Evolutionary conservation across 768 basidiomycete species (phyloP).

Genomic region (Pleurotus platypus): DNA sequence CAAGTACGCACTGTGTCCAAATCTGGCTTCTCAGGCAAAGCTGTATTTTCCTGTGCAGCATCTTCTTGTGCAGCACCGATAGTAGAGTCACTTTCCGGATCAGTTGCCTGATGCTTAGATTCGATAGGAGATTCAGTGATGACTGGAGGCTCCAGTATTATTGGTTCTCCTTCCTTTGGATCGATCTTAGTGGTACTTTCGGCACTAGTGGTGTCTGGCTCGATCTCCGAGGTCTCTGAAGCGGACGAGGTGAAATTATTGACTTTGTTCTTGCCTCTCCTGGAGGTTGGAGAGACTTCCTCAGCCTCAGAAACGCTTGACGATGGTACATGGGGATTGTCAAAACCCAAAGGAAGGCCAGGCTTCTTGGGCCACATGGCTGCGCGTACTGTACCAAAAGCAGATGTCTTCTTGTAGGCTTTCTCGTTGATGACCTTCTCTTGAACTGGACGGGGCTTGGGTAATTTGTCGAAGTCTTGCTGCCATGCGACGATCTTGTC

Average conservation of each 20-base stretch:
- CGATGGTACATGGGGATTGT: slow-evolving; percentile 54
- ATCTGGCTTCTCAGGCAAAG: slow-evolving; percentile 1
- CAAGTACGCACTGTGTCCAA: no score
- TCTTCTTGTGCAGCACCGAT: slow-evolving; percentile 57
- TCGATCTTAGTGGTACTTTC: neutral
- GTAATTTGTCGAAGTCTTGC: slow-evolving; percentile 83
- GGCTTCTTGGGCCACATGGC: slow-evolving; percentile 64
- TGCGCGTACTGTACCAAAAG: slow-evolving; percentile 65
- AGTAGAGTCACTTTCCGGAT: slow-evolving; percentile 81
- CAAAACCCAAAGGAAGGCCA: slow-evolving; percentile 50
- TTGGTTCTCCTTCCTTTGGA: slow-evolving; percentile 4
- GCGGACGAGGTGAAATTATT: slow-evolving; percentile 66
- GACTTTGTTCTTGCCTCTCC: slow-evolving; percentile 37
- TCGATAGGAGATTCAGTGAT: slow-evolving; percentile 8
- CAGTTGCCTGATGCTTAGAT: slow-evolving; percentile 37
- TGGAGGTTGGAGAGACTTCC: slow-evolving; percentile 45
- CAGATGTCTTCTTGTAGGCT: slow-evolving; percentile 49
- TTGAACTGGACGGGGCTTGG: slow-evolving; percentile 60
- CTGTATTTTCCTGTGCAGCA: slow-evolving; percentile 2
- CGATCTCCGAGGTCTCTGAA: slow-evolving; percentile 68
- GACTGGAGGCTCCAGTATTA: neutral
- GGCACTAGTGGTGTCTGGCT: slow-evolving; percentile 24
- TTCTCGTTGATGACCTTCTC: slow-evolving; percentile 35
- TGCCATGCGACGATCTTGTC: slow-evolving; percentile 98
- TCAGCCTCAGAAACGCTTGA: slow-evolving; percentile 74